Conservation (phyloP, 2,329 filamentous ascomycete genomes). For the Phoma sp. region DNA sequence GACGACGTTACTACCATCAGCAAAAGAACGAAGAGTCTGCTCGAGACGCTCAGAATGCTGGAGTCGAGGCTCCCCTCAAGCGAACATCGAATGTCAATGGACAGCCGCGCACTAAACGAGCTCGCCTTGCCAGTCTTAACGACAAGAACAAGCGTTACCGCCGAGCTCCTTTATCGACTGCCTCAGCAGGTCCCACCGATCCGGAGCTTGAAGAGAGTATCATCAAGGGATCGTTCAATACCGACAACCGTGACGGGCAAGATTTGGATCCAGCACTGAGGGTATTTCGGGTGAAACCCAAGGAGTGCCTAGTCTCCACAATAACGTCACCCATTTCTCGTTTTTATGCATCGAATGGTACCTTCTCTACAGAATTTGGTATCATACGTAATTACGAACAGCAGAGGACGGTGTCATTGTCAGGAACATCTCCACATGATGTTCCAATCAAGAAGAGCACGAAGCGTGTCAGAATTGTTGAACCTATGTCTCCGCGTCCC, state of each 20-base stretch:
- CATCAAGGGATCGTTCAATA: neutral
- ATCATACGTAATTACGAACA: neutral
- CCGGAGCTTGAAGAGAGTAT: slow-evolving; percentile 18
- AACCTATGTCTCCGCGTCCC: slow-evolving; percentile 12
- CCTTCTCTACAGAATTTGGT: slow-evolving; percentile 53
- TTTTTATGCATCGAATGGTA: slow-evolving; percentile 51
- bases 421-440: neutral
- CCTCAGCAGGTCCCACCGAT: slow-evolving; percentile 2
- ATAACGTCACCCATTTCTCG: slow-evolving; percentile 29
- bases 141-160: slow-evolving; percentile 30
- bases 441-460: slow-evolving; percentile 10
- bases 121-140: slow-evolving; percentile 37
- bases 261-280: too few relatives aligned
- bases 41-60: slow-evolving; percentile 27
- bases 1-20: slow-evolving; percentile 20
- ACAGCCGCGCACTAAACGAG: slow-evolving; percentile 22
- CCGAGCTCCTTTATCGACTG: slow-evolving; percentile 18
- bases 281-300: too few relatives aligned
- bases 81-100: slow-evolving; percentile 5
- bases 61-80: slow-evolving; percentile 25
- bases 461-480: slow-evolving; percentile 31
- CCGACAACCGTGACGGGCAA: too few relatives aligned
- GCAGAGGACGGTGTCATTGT: slow-evolving; percentile 10
- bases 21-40: slow-evolving; percentile 28
- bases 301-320: neutral